Evolutionary conservation across 345 rosid genomes (phyloP).

Genomic region (Psidium guajava): DNA sequence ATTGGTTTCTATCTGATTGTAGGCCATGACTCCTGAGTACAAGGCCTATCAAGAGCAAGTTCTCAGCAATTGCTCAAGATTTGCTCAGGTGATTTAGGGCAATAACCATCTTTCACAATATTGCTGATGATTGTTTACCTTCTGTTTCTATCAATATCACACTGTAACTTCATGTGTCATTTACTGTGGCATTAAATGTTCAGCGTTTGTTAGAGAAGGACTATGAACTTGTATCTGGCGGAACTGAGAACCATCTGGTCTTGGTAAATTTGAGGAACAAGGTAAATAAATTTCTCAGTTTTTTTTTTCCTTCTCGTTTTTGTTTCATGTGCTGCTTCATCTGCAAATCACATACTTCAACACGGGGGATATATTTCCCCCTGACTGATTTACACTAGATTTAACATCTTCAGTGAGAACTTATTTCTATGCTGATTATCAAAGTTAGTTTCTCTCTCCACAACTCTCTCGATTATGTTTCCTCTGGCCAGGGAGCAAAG

Average conservation of each 20-base stretch:
- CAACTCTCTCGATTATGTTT: not conserved
- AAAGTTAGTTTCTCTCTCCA: not conserved
- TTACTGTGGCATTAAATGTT: slow-evolving; percentile 3
- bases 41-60: slow-evolving; percentile 91
- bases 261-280: slow-evolving; percentile 76
- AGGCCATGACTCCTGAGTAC: slow-evolving; percentile 80
- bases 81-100: slow-evolving; percentile 47
- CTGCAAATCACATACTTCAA: not conserved
- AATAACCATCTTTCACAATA: not conserved
- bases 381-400: not conserved
- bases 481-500: not conserved
- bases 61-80: slow-evolving; percentile 59
- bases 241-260: slow-evolving; percentile 91
- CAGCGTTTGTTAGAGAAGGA: slow-evolving; percentile 66
- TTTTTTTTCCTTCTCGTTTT: not conserved
- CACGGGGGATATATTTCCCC: not conserved
- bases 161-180: not conserved
- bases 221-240: slow-evolving; percentile 91
- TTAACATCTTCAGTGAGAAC: not conserved
- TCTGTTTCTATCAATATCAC: not conserved
- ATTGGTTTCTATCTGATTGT: slow-evolving; percentile 1
- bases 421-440: not conserved
- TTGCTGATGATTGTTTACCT: not conserved
- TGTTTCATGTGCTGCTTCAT: not conserved
- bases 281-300: slow-evolving; percentile 22